phyloP scores from a whole-genome alignment of 352 stramenopile genomes.

The Phytophthora constricta region DNA sequence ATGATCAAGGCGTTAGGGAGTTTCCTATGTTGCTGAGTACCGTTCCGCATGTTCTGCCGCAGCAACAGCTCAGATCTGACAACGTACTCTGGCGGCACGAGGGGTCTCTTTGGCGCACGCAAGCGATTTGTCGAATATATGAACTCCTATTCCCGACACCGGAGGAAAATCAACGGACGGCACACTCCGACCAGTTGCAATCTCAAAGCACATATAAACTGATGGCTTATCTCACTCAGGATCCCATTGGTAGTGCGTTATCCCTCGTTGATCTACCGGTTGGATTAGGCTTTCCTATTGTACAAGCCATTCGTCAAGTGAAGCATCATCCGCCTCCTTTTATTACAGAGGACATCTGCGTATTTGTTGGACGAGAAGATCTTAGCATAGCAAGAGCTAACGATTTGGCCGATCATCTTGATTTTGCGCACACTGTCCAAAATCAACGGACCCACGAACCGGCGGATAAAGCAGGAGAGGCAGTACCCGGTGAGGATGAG shows the following conservation, averaged over 20 bases:
- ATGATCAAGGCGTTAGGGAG: neutral
- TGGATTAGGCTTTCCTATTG: conserved; percentile 63
- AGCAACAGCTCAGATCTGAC: conserved; percentile 5
- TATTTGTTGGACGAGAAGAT: conserved; percentile 69
- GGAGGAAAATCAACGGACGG: conserved; percentile 7
- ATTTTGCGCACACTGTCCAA: conserved; percentile 4
- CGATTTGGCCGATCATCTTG: conserved; percentile 10
- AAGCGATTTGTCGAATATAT: conserved; percentile 51
- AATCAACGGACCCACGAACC: conserved; percentile 30
- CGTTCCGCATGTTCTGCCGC: neutral
- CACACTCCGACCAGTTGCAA: conserved; percentile 1
- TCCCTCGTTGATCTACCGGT: conserved; percentile 64
- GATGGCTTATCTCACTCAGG: conserved; percentile 60
- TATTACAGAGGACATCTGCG: conserved; percentile 60
- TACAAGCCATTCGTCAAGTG: conserved; percentile 62
- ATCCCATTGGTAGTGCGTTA: conserved; percentile 41
- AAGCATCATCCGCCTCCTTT: conserved; percentile 65
- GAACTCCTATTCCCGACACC: conserved; percentile 40
- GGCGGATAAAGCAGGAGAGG: conserved; percentile 4
- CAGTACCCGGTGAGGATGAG: conserved; percentile 8
- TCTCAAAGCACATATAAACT: conserved; percentile 39
- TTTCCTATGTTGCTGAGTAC: conserved; percentile 41
- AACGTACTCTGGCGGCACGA: conserved; percentile 2
- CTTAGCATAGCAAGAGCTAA: conserved; percentile 43
- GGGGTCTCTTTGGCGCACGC: conserved; percentile 38